phyloP scores from a whole-genome alignment of 345 rosid species.

The Pugionium dolabratum region DNA sequence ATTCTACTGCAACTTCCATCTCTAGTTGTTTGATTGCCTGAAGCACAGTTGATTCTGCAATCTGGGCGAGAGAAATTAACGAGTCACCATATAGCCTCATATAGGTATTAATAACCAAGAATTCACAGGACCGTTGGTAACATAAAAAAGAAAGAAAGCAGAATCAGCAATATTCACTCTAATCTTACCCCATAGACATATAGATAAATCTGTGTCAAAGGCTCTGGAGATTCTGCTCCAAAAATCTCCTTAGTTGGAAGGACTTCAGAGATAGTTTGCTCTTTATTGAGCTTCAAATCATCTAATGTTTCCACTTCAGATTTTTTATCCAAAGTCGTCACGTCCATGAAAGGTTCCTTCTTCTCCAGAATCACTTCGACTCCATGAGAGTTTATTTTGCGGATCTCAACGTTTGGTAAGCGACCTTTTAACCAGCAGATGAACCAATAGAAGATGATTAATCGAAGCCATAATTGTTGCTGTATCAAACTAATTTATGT shows the following conservation, averaged over 20 bases:
- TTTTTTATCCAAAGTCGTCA: constrained; percentile 32
- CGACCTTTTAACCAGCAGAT: constrained; percentile 52
- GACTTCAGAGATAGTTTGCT: constrained; percentile 36
- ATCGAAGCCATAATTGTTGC: constrained; percentile 4
- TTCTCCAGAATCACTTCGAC: constrained; percentile 37
- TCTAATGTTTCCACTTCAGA: constrained; percentile 41
- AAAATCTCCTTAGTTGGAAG: constrained; percentile 31
- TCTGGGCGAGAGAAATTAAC: constrained; percentile 45
- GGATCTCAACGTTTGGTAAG: constrained; percentile 63
- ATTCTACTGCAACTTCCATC: constrained; percentile 51
- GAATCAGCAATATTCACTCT: constrained; percentile 17
- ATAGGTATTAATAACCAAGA: constrained; percentile 4
- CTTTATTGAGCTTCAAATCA: constrained; percentile 39
- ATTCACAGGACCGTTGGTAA: not conserved
- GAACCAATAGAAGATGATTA: constrained; percentile 25
- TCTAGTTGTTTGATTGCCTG: constrained; percentile 71
- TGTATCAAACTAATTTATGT: not conserved
- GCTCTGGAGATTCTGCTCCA: constrained; percentile 44
- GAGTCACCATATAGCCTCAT: not conserved
- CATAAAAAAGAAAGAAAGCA: not conserved
- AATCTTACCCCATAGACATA: constrained; percentile 74
- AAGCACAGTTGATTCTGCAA: constrained; percentile 62
- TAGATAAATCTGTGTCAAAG: constrained; percentile 42
- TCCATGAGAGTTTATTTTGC: constrained; percentile 53
- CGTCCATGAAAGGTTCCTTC: constrained; percentile 35